These are phyloP conservation scores for Tylopilus sp. DNA, from an alignment of 768 basidiomycete genomes.

Conservation along the genomic window DNA sequence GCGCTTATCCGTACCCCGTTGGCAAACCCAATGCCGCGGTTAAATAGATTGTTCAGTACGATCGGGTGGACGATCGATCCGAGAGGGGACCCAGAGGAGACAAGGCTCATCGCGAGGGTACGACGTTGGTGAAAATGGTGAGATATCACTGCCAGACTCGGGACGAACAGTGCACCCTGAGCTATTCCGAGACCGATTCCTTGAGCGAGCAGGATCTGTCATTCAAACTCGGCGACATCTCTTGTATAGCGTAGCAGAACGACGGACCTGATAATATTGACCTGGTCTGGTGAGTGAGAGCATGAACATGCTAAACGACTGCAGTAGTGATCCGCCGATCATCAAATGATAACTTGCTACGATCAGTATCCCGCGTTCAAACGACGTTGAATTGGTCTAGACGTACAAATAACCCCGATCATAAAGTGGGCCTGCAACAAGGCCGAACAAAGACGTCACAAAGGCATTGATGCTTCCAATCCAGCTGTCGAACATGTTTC, in stretches of 20 bases:
- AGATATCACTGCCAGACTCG: too few relatives aligned
- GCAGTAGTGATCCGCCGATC: constrained; percentile 42
- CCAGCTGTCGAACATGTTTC: constrained; percentile 24
- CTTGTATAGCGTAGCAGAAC: too few relatives aligned
- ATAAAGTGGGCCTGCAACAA: constrained; percentile 43
- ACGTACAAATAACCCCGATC: constrained; percentile 52
- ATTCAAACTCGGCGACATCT: too few relatives aligned
- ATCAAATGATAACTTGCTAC: constrained; percentile 40
- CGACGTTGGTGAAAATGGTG: too few relatives aligned
- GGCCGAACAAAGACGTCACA: constrained; percentile 34
- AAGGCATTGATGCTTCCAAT: constrained; percentile 48
- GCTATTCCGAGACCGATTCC: too few relatives aligned
- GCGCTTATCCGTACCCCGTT: constrained; percentile 49
- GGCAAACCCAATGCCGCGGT: too few relatives aligned
- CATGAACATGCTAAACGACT: constrained; percentile 41
- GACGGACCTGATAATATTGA: constrained; percentile 30
- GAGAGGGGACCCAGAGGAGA: too few relatives aligned
- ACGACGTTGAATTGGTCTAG: background rate
- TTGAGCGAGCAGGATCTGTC: too few relatives aligned
- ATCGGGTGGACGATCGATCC: too few relatives aligned
- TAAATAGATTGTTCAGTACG: too few relatives aligned
- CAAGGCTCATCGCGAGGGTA: too few relatives aligned
- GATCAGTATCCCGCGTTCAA: constrained; percentile 5
- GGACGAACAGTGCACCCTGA: too few relatives aligned
- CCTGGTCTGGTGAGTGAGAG: constrained; percentile 42